Percentiles rank a stretch among this genome's conserved stretches.
Evolutionary conservation across 176 grass and related monocot species (phyloP).

Genomic region (Alloteropsis semialata): DNA sequence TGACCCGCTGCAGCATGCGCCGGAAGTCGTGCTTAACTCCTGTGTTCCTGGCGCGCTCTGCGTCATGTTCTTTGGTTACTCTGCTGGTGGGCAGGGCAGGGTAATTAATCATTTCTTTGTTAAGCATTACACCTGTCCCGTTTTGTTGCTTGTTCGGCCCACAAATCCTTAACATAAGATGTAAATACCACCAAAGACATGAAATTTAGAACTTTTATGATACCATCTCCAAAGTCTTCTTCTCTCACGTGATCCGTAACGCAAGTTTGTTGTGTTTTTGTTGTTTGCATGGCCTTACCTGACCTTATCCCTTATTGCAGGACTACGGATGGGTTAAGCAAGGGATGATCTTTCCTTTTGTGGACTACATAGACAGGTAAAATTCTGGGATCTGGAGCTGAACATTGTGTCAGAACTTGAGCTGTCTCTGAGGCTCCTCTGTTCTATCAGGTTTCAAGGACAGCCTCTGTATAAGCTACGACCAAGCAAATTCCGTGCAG

Average conservation of each 20-base stretch:
- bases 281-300: neutral
- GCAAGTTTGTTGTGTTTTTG: neutral
- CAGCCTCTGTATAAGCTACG: slow-evolving; percentile 65
- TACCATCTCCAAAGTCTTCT: neutral
- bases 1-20: slow-evolving; percentile 65
- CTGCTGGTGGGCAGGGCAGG: slow-evolving; percentile 53
- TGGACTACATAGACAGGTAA: slow-evolving; percentile 74
- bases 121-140: neutral
- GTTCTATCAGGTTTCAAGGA: slow-evolving; percentile 66
- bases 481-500: slow-evolving; percentile 57
- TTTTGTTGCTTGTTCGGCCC: neutral
- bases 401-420: neutral
- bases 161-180: neutral
- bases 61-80: slow-evolving; percentile 82
- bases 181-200: neutral
- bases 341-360: slow-evolving; percentile 82
- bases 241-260: neutral
- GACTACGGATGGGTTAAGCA: slow-evolving; percentile 93
- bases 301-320: slow-evolving; percentile 21
- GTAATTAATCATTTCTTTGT: slow-evolving; percentile 33
- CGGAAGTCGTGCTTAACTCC: slow-evolving; percentile 69
- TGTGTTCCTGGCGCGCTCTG: slow-evolving; percentile 74
- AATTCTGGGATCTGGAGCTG: neutral
- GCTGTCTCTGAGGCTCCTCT: slow-evolving; percentile 8
- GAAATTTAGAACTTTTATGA: neutral